Evolutionary conservation across 805 yeast species (phyloP).

Genomic region (Jamesozyma rosinii): DNA sequence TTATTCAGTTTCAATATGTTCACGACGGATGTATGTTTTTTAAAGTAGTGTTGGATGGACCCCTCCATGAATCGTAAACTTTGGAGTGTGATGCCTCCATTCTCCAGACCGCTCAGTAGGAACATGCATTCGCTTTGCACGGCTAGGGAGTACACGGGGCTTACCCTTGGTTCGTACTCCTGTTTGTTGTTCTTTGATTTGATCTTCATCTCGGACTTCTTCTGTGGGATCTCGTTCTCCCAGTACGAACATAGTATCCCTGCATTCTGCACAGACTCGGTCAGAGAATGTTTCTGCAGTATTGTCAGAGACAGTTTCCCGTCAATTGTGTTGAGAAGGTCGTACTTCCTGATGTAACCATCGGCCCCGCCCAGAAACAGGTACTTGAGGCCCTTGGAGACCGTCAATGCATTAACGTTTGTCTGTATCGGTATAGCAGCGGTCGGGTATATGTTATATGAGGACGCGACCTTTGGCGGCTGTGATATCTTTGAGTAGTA

Average conservation of each 20-base stretch:
- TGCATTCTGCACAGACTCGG: constrained; percentile 75
- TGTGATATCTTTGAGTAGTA: constrained; percentile 27
- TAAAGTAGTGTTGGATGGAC: constrained; percentile 62
- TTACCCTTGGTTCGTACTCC: constrained; percentile 47
- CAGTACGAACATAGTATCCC: constrained; percentile 81
- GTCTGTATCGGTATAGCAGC: constrained; percentile 81
- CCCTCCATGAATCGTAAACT: constrained; percentile 81
- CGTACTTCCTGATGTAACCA: constrained; percentile 85
- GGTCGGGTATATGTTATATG: constrained; percentile 68
- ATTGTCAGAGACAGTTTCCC: constrained; percentile 83
- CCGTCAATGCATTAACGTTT: constrained; percentile 66
- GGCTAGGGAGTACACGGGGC: constrained; percentile 83
- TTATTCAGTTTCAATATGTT: constrained; percentile 58
- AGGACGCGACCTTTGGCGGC: constrained; percentile 44
- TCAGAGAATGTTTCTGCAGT: constrained; percentile 81
- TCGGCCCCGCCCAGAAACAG: constrained; percentile 93
- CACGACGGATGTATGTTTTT: constrained; percentile 59
- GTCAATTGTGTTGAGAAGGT: constrained; percentile 73
- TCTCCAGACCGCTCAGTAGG: constrained; percentile 70
- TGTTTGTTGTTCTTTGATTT: constrained; percentile 20
- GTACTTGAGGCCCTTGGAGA: constrained; percentile 76
- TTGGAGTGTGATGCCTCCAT: constrained; percentile 83
- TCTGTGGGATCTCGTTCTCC: constrained; percentile 90
- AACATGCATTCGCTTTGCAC: constrained; percentile 77
- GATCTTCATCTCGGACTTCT: constrained; percentile 32